Base-by-base conservation (phyloP, 805 yeast genomes). In the Kockiozyma suomiensis region DNA sequence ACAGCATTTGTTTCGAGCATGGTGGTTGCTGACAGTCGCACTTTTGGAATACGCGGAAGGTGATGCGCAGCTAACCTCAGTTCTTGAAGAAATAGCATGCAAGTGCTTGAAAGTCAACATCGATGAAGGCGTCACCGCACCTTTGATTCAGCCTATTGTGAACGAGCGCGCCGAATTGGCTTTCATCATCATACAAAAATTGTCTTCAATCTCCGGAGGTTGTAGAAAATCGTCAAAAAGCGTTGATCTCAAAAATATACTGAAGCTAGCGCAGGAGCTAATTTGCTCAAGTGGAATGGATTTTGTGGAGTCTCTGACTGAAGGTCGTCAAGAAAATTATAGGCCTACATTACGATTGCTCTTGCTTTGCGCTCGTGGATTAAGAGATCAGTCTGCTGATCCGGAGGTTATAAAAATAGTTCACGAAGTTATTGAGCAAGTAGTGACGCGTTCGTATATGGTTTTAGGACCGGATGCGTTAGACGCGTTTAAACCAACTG, bases 21-120 rank as follows among this genome's bases (percentile, higher is more conserved):
- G 89, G 81, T 91, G 93, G 51, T 90, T 94, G 1, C 75, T 91
- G 35, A 63, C 90, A 23, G 85, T 93, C 0, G 82, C 93, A 0
- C 53, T 85, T 76, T 61, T 79, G 7, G 69, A 71, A n/a, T 60
- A 70, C 7, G 70, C 76, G 0, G 77, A 75, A 65, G 66, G 74
- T 68, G 73, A 50, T 4, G 61, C 61, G 5, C 47, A 50, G 15
- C 35, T 56, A 8, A 45, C 66, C 2, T 49, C 60, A 25, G 53
- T 48, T 2, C 58, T 70, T 7, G 64, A 56, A 10, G 41, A 73
- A 7, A 69, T 79, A 47, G 84, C 84, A 0, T 69, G 78, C 7
- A 73, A 77, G 30, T 74, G 90, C n/a, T 73, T 91, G 41, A 75
- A 75, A 52, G 74, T 81, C 6, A 83, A 82, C 64, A 71, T 75